Evolutionary conservation across 148 eudicot genomes (phyloP), one percentile per base, ranked within the genome.

Genomic region (Camellia sinensis): DNA sequence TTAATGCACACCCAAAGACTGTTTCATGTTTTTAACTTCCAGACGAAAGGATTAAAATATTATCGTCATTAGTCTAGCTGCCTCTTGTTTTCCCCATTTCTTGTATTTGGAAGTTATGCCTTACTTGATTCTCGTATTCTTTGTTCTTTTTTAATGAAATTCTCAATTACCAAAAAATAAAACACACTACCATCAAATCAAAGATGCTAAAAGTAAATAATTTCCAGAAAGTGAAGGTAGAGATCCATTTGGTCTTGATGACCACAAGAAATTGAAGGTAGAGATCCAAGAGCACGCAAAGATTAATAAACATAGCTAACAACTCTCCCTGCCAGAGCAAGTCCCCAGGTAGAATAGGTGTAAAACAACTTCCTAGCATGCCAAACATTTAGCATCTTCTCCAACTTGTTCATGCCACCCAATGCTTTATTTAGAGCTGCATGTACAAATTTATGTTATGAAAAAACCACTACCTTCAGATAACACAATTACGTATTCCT

Each of bases 301-400:
- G 29, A 50, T 43, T 7, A 59, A 21, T 15, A 7, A 64, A 37
- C 3, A 3, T 3, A 37, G 80, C 69, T 56, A 73, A 62, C 37
- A 79, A 81, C 88, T 89, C 60, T 90, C 99, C 99, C 97, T 53
- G 89, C 87, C 59, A 95, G 77, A 83, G 97, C 95, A 87, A 95
- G 97, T 46, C 99, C 98, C 97, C 98, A 95, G 29, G 94, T 93
- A 43, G 93, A 86, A 57, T 93, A 87, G 43, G 90, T 84, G 84
- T 93, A 95, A 81, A 95, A 95, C 89, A 95, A 61, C 84, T 80
- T 87, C 78, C 97, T 97, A 78, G 97, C 95, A 79, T 90, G 92
- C 98, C 98, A 95, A 77, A 93, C 85, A 74, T 85, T 80, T 56
- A 93, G 53, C 93, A 93, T 87, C 82, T 83, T 95, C 86, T 93